phyloP scores from a whole-genome alignment of 371 early-diverging fungal genomes.

The Zychaea mexicana region DNA sequence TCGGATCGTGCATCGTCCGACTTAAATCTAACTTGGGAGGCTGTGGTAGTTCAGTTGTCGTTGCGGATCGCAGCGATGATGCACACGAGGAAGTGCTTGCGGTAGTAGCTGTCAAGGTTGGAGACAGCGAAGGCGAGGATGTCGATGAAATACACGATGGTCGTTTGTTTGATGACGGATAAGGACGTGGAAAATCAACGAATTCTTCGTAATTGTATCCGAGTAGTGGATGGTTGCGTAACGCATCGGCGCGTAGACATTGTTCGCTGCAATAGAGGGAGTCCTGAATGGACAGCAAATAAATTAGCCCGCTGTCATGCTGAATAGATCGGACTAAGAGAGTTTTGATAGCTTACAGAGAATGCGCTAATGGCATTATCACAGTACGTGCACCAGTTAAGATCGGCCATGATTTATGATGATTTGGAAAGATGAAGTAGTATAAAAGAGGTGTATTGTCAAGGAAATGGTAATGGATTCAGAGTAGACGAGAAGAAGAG shows the following conservation, averaged over 20 bases:
- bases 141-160: not conserved
- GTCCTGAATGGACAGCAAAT: constrained; percentile 19
- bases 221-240: constrained; percentile 31
- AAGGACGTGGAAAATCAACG: constrained; percentile 33
- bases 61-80: not conserved
- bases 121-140: constrained; percentile 11
- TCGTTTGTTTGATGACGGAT: not conserved
- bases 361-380: constrained; percentile 26
- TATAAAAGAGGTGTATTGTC: not conserved
- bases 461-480: not conserved
- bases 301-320: not conserved
- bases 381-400: constrained; percentile 24
- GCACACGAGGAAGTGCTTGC: constrained; percentile 1
- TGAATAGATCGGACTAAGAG: not conserved
- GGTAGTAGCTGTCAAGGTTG: constrained; percentile 7
- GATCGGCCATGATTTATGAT: constrained; percentile 16
- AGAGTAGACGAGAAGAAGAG: not conserved
- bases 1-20: not conserved
- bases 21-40: constrained; percentile 5
- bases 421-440: constrained; percentile 2
- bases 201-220: constrained; percentile 37
- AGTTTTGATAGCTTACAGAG: constrained; percentile 16
- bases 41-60: not conserved
- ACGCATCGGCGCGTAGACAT: constrained; percentile 29
- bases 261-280: constrained; percentile 38